Evolutionary conservation across 148 eudicot genomes (phyloP).

Genomic region (Chenopodium formosanum): DNA sequence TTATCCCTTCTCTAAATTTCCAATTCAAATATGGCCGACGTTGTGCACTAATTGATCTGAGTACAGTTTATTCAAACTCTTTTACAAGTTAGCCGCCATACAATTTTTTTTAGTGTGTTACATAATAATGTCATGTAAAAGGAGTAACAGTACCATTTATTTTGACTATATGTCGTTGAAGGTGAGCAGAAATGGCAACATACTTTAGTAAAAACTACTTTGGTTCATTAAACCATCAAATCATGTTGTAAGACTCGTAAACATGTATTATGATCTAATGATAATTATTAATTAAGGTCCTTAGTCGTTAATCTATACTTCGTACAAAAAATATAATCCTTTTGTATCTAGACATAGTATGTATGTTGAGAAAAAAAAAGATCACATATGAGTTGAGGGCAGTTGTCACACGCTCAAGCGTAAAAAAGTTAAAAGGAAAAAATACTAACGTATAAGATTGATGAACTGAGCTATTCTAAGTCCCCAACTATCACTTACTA

Average conservation of each 20-base stretch:
- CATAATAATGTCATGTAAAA: neutral
- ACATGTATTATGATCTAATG: no score
- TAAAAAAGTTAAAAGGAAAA: no score
- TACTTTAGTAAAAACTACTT: neutral
- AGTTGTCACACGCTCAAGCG: no score
- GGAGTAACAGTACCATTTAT: neutral
- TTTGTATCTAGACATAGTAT: no score
- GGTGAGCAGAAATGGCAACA: slow-evolving; percentile 9
- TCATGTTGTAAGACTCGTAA: neutral
- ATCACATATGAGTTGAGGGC: no score
- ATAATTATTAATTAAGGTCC: no score
- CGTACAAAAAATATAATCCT: no score
- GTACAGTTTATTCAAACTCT: neutral
- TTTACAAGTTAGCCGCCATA: neutral
- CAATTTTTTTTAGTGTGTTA: neutral
- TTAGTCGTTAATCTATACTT: no score
- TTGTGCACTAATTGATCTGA: neutral
- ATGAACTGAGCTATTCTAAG: no score
- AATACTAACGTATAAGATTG: no score
- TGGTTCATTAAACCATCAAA: neutral
- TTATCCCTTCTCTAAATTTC: neutral
- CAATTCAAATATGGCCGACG: slow-evolving; percentile 3
- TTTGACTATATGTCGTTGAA: neutral
- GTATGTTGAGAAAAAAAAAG: no score
- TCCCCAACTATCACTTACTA: no score